Percentiles rank a stretch among this genome's conserved stretches.
Conservation (phyloP, 345 rosid genomes). For the Linum tenue region DNA sequence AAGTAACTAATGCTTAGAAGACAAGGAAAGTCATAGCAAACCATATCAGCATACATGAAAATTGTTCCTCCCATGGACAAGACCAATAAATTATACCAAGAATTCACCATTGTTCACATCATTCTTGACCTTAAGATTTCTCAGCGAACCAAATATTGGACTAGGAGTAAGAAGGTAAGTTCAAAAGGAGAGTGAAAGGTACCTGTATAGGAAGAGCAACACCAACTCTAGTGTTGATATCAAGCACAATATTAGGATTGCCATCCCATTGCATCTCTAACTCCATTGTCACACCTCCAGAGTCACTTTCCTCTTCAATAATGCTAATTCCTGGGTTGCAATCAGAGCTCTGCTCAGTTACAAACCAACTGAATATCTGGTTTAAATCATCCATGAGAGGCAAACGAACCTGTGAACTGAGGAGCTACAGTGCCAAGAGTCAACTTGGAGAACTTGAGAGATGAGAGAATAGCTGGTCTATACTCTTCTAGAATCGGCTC, state of each 20-base stretch:
- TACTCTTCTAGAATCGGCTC: slow-evolving; percentile 88
- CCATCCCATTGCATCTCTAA: slow-evolving; percentile 97
- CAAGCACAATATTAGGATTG: slow-evolving; percentile 65
- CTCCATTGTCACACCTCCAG: slow-evolving; percentile 58
- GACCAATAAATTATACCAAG: neutral
- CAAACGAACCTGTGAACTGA: slow-evolving; percentile 68
- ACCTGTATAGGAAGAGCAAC: slow-evolving; percentile 79
- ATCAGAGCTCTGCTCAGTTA: neutral
- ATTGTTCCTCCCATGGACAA: neutral
- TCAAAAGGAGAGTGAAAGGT: slow-evolving; percentile 1
- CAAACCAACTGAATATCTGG: neutral
- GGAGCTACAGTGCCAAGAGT: slow-evolving; percentile 97
- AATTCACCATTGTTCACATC: too few relatives aligned
- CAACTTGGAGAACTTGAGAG: slow-evolving; percentile 67
- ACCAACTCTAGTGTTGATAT: slow-evolving; percentile 62
- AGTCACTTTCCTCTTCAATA: slow-evolving; percentile 42
- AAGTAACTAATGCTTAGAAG: too few relatives aligned
- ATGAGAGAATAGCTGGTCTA: slow-evolving; percentile 56
- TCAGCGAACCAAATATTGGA: too few relatives aligned
- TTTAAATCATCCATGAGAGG: neutral
- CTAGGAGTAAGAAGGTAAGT: too few relatives aligned
- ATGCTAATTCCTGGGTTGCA: slow-evolving; percentile 54
- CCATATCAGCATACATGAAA: too few relatives aligned
- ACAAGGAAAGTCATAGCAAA: too few relatives aligned
- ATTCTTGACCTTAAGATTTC: too few relatives aligned